Conservation (phyloP, 2,329 filamentous ascomycete genomes). For the Emydomyces testavorans region DNA sequence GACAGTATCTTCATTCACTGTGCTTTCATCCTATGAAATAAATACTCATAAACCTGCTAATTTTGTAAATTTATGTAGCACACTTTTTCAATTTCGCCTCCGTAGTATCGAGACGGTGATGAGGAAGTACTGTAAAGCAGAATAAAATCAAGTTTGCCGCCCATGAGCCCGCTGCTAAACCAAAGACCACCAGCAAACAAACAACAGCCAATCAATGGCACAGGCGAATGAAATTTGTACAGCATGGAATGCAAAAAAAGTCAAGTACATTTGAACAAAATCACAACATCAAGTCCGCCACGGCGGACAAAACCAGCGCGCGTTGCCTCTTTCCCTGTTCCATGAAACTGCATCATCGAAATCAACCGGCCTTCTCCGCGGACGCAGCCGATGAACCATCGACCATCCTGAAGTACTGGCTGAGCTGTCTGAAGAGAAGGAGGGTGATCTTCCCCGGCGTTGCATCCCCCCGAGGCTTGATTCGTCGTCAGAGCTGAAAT, state of each 20-base stretch:
- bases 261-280: background rate
- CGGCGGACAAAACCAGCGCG: conserved; percentile 1
- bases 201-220: too few species aligned
- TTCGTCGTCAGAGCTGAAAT: conserved; percentile 2
- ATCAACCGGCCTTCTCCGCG: background rate
- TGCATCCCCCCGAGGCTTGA: background rate
- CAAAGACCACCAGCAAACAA: too few species aligned
- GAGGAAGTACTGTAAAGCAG: too few species aligned
- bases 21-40: too few species aligned
- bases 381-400: background rate
- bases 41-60: too few species aligned
- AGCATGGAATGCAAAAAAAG: background rate
- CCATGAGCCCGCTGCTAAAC: too few species aligned
- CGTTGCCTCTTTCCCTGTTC: conserved; percentile 4
- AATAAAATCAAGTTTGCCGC: too few species aligned
- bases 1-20: too few species aligned
- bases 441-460: background rate
- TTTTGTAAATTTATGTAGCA: too few species aligned
- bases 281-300: background rate
- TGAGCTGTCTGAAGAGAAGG: background rate
- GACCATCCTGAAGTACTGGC: background rate
- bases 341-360: conserved; percentile 6
- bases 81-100: too few species aligned
- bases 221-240: conserved; percentile 4
- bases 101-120: too few species aligned